Percentiles rank a stretch among this genome's conserved stretches.
Conservation (phyloP, 192 early-diverging fungal species). For the Umbelopsis sp. region DNA sequence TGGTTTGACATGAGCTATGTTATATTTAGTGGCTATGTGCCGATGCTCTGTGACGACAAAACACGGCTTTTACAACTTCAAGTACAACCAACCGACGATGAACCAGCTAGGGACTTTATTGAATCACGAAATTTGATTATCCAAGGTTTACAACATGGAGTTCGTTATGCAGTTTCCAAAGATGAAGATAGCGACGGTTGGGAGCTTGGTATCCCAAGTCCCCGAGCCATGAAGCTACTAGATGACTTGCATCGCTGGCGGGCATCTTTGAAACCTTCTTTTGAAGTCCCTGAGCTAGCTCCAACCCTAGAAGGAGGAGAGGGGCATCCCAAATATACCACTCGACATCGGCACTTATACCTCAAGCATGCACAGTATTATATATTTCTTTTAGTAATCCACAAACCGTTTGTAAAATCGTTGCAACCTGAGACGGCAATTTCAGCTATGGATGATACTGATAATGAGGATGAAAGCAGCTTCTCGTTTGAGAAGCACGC, state of each 20-base stretch:
- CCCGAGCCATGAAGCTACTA: conserved; percentile 12
- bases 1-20: conserved; percentile 26
- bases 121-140: conserved; percentile 12
- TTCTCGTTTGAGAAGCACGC: conserved; percentile 7
- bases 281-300: background rate
- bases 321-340: conserved; percentile 10
- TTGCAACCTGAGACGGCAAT: background rate
- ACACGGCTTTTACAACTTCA: background rate
- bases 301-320: background rate
- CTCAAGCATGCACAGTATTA: conserved; percentile 22
- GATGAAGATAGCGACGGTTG: background rate
- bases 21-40: conserved; percentile 7
- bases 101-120: background rate
- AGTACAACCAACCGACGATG: background rate
- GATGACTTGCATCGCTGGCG: conserved; percentile 13
- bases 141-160: conserved; percentile 3
- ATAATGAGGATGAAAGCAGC: background rate
- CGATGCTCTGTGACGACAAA: conserved; percentile 6
- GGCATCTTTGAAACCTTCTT: background rate
- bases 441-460: background rate
- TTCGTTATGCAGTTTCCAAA: background rate
- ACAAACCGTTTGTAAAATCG: conserved; percentile 17
- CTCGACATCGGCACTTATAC: conserved; percentile 21
- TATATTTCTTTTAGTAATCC: conserved; percentile 12
- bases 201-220: background rate